Evolutionary conservation across 2,329 filamentous ascomycete genomes (phyloP), one percentile per base, ranked within the genome.

Genomic region (Akanthomyces uredinophilus): DNA sequence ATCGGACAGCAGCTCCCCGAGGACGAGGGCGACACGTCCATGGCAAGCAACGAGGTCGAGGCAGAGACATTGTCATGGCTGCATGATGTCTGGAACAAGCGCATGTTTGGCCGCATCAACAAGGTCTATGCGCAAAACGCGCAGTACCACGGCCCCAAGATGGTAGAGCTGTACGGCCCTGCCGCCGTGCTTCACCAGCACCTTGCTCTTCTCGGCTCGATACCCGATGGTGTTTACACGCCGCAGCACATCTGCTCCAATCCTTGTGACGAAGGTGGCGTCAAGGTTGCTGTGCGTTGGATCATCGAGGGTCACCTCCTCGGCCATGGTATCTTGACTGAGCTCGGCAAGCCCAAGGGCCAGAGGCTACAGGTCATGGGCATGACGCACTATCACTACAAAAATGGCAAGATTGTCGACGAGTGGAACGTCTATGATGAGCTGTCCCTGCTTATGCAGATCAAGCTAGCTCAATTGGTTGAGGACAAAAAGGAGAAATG

Each of bases 311-410:
- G 57, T n/a, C 57, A 60, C n/a, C 47, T 35, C 11, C 46, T 60
- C 22, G 57, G 57, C 1, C 27, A 60, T 35, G 57, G 57, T 14
- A 51, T 52, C 16, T 35, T 60, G 32, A 24, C 49, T 13, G 57
- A 52, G 16, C 57, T 60, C 2, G 57, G 57, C 16, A 27, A 22
- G 46, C 57, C 57, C 16, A 53, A 13, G 32, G 57, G 57, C 35
- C 57, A 60, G 35, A 24, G 55, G 39, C 39, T 60, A n/a, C 54
- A 63, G 29, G 43, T 63, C 50, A 60, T 63, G 55, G 61, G 55
- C n/a, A 50, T 63, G 54, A 54, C 57, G 22, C 57, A 60, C 47
- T 60, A 60, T 18, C 57, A 60, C 22, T 60, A 60, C 47, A 60
- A 60, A 37, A 44, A 60, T 11, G 57, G 57, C 37, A 29, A 29